Evolutionary conservation across 148 eudicot species (phyloP), one percentile per base, ranked within the genome.

Genomic region (Silene conica): DNA sequence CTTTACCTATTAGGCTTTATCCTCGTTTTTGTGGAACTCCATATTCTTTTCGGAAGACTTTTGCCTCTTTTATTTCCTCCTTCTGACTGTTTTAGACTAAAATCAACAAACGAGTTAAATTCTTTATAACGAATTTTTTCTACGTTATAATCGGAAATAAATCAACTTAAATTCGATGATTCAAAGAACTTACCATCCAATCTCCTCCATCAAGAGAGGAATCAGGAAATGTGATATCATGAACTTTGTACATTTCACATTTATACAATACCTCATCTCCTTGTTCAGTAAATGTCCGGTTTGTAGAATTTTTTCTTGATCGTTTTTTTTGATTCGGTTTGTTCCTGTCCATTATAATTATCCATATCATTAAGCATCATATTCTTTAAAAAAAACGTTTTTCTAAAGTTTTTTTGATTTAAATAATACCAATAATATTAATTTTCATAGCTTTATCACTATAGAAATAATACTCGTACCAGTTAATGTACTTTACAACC

Each of bases 271-370:
- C n/a, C 7, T 58, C 41, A 34, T 3, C 21, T 21, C 63, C 25
- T 59, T 19, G 23, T 59, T 59, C 12, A 1, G 63, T 8, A 59
- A 59, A 59, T 59, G 25, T 59, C 63, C 63, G 19, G 21, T 20
- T 20, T 19, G 63, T 5, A 59, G 63, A 21, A 6, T 20, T 21
- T 19, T 26, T 59, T 20, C 25, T 21, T 59, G 12, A 19, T 59
- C 63, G 20, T 21, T 21, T 59, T 59, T 21, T 7, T 19, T 8
- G 3, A 21, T 20, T 1, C 3, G 1, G 10, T n/a, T 7, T 10
- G n/a, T 58, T 59, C 25, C 14, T 59, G 63, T 59, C 63, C 63
- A 59, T 58, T 57, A n/a, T n/a, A n/a, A n/a, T n/a, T n/a, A n/a
- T n/a, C n/a, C n/a, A n/a, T n/a, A n/a, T n/a, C n/a, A n/a, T n/a